A percentile compares a stretch with the other conserved stretches of the same genome.
These are phyloP conservation scores for Kazachstania kunashirensis DNA, from an alignment of 805 yeast genomes.

Conservation along the genomic window DNA sequence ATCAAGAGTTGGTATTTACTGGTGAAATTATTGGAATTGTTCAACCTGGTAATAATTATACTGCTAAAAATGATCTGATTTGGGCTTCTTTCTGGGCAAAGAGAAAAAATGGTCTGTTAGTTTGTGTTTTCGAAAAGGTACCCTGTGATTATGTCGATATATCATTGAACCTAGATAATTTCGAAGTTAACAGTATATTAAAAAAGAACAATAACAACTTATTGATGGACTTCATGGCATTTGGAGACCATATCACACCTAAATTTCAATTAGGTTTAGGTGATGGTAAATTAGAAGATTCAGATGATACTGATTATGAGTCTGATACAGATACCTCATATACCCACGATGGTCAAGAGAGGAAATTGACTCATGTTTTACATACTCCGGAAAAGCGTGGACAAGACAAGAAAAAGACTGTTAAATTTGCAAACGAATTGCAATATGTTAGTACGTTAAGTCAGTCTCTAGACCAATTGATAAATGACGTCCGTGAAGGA, in stretches of 20 bases:
- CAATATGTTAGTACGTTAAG: conserved; percentile 20
- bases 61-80: conserved; percentile 35
- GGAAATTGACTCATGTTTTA: background rate
- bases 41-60: conserved; percentile 42
- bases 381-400: background rate
- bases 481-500: conserved; percentile 25
- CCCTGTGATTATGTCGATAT: conserved; percentile 60
- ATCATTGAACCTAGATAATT: conserved; percentile 31
- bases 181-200: conserved; percentile 19
- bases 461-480: conserved; percentile 19
- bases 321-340: conserved; percentile 1
- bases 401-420: conserved; percentile 12
- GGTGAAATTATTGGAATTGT: conserved; percentile 80
- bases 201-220: conserved; percentile 16
- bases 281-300: background rate
- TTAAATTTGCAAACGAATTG: conserved; percentile 23
- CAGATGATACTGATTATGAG: background rate
- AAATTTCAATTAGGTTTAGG: conserved; percentile 4
- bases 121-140: conserved; percentile 82
- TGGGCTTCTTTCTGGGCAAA: conserved; percentile 94
- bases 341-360: background rate
- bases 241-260: background rate
- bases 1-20: conserved; percentile 49
- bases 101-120: conserved; percentile 54
- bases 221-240: background rate